Percentiles rank a stretch among this genome's conserved stretches.
Evolutionary conservation across 2,329 filamentous ascomycete genomes (phyloP).

Genomic region (Aspergillus intermedius): DNA sequence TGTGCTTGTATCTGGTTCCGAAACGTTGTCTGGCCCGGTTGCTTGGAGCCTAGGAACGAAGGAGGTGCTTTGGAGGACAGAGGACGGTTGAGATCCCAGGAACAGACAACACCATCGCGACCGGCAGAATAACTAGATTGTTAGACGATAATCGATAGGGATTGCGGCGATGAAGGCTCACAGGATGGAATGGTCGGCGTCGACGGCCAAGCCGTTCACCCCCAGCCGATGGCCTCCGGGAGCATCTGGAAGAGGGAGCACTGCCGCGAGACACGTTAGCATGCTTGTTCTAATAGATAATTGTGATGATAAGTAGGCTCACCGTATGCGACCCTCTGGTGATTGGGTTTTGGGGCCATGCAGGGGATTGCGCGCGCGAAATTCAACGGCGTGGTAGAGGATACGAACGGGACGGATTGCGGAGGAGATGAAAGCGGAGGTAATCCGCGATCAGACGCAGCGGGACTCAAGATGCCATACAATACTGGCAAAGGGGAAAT

Average conservation of each 20-base stretch:
- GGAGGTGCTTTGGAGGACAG: constrained; percentile 24
- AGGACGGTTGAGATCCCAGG: constrained; percentile 66
- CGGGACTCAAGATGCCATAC: constrained; percentile 4
- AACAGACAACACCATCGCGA: constrained; percentile 89
- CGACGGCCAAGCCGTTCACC: constrained; percentile 88
- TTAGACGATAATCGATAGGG: not conserved
- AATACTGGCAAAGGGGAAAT: not conserved
- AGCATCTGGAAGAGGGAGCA: constrained; percentile 66
- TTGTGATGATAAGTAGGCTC: constrained; percentile 21
- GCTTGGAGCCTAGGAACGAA: constrained; percentile 12
- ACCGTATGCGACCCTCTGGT: constrained; percentile 65
- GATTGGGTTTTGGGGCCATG: constrained; percentile 63
- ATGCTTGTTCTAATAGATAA: not conserved
- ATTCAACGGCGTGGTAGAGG: too few species aligned
- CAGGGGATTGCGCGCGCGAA: constrained; percentile 12
- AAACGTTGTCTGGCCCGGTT: constrained; percentile 45
- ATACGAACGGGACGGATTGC: constrained; percentile 13
- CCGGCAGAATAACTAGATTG: constrained; percentile 78
- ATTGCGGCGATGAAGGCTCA: constrained; percentile 42
- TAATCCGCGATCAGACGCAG: constrained; percentile 18
- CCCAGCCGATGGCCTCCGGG: constrained; percentile 84
- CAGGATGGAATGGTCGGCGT: constrained; percentile 76
- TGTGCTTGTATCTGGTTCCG: constrained; percentile 68
- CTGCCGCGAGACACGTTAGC: constrained; percentile 30
- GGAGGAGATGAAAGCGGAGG: constrained; percentile 23